phyloP scores from a whole-genome alignment of 1,139 yeast genomes.

The Taphrina confusa region DNA sequence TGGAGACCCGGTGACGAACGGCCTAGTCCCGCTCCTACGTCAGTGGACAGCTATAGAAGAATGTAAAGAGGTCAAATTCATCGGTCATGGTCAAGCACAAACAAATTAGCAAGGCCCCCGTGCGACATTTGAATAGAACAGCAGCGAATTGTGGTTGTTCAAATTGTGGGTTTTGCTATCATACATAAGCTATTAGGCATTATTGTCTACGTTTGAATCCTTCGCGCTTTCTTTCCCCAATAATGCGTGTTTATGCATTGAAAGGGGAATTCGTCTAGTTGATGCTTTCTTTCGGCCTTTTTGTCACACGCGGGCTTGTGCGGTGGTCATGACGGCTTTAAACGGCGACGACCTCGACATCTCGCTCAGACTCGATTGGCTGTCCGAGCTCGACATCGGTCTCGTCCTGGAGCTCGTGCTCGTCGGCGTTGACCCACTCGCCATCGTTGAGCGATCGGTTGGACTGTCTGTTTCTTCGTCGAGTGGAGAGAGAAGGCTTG shows the following conservation, averaged over 20 bases:
- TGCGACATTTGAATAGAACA: too few species aligned
- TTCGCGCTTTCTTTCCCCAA: not conserved
- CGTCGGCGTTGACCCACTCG: conserved; percentile 35
- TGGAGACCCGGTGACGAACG: too few species aligned
- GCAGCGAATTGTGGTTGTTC: not conserved
- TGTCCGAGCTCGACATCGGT: conserved; percentile 34
- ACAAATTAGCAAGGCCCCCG: too few species aligned
- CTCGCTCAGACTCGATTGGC: conserved; percentile 33
- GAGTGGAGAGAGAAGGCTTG: conserved; percentile 69
- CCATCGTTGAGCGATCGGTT: conserved; percentile 34
- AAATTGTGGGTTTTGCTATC: conserved; percentile 7
- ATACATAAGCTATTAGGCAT: conserved; percentile 29
- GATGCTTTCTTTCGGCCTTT: too few species aligned
- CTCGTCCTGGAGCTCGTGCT: conserved; percentile 33
- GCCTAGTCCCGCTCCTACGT: too few species aligned
- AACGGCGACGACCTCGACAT: conserved; percentile 34
- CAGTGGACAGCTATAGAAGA: too few species aligned
- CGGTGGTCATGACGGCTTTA: not conserved
- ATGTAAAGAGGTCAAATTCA: too few species aligned
- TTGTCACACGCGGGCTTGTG: too few species aligned
- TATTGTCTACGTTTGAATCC: conserved; percentile 13
- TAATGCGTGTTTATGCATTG: not conserved
- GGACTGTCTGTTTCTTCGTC: conserved; percentile 34
- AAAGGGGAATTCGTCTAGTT: not conserved
- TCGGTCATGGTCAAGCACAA: too few species aligned